Evolutionary conservation across 2,329 filamentous ascomycete species (phyloP), one percentile per base, ranked within the genome.

Genomic region (Thelonectria olida): DNA sequence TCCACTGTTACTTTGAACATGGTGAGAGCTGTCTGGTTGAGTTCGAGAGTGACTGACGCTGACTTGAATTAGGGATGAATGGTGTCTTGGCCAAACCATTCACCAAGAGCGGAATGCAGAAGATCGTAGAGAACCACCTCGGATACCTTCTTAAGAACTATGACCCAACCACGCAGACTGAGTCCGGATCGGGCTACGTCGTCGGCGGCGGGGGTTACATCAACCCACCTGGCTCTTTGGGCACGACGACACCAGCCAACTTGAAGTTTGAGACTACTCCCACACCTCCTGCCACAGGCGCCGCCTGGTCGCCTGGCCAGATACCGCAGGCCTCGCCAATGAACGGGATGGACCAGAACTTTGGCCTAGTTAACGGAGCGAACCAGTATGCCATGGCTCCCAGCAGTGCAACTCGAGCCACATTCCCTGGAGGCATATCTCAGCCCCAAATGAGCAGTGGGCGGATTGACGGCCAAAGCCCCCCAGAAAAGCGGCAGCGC

Each of bases 11-110:
- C 75, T 98, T 97, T 80, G 90, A 95, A 72, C 94, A 97, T 80
- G 96, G 94, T 96, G 85, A 82, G 90, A 77, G 31, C 20, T 12
- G 48, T 13, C 19, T 22, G 22, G 6, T 10, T 23, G 5, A 10
- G 15, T 2, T 19, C 7, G n/a, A 42, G 22, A 44, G 58, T 58
- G 69, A 71, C 53, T 62, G 47, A 64, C 51, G 51, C 51, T 72
- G 38, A 69, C 53, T 17, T 5, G 4, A 39, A n/a, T 2, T 39
- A 97, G 94, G 95, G 42, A 97, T 99, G 94, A 96, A 97, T 73
- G 96, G 97, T 73, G 95, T 99, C 17, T 81, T 99, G 62, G 95
- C 96, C 0, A 99, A 99, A 74, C 96, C 96, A 0, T 99, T 99
- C 75, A 99, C 96, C 5, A 90, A 91, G 71, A 91, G 93, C 68